Percentiles rank a stretch among this genome's conserved stretches.
Conservation (phyloP, 495 filamentous ascomycete species). For the Daldinia grandis region DNA sequence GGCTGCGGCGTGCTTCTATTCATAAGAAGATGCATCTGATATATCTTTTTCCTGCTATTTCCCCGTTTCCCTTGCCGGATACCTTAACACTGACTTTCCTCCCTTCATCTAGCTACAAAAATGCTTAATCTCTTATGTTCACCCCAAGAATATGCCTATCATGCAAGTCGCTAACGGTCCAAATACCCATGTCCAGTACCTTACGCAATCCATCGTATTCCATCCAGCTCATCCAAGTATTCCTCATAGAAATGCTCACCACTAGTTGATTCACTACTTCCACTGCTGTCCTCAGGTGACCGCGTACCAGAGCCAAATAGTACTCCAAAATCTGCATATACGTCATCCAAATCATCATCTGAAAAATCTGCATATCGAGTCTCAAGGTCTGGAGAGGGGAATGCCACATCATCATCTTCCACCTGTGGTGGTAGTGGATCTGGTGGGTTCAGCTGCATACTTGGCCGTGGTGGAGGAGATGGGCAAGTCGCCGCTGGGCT, state of each 20-base stretch:
- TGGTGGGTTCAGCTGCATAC: neutral
- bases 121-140: neutral
- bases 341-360: slow-evolving; percentile 52
- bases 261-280: slow-evolving; percentile 8
- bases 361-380: slow-evolving; percentile 53
- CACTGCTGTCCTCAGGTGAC: slow-evolving; percentile 26
- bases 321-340: slow-evolving; percentile 59
- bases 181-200: neutral
- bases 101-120: slow-evolving; percentile 4
- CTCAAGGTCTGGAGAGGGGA: slow-evolving; percentile 55
- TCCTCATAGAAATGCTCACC: slow-evolving; percentile 49
- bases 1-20: slow-evolving; percentile 24
- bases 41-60: slow-evolving; percentile 5
- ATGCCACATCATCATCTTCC: slow-evolving; percentile 49
- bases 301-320: slow-evolving; percentile 50
- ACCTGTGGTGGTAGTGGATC: slow-evolving; percentile 7
- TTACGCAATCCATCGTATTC: slow-evolving; percentile 48
- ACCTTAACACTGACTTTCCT: neutral
- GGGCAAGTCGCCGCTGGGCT: neutral
- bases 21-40: slow-evolving; percentile 8
- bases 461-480: neutral
- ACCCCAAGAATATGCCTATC: neutral
- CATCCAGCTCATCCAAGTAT: slow-evolving; percentile 58
- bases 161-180: neutral
- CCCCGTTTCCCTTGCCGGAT: neutral